A percentile compares a stretch with the other conserved stretches of the same genome.
Evolutionary conservation across 176 grass and related monocot genomes (phyloP).

Genomic region (Pontederia crassipes): DNA sequence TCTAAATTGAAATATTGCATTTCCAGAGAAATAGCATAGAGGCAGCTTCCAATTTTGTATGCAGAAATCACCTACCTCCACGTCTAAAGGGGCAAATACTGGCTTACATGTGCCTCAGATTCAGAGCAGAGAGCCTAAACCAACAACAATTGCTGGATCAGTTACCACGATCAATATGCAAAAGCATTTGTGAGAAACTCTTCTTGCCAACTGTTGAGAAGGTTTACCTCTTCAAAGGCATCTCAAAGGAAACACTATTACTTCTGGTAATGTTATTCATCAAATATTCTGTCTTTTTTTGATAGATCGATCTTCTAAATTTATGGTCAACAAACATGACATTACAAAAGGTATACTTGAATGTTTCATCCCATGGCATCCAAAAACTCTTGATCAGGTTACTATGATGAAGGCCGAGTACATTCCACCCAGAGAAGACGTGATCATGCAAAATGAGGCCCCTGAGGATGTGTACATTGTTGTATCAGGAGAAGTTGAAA

Average conservation of each 20-base stretch:
- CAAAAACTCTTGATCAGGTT: slow-evolving; percentile 17
- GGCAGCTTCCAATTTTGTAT: slow-evolving; percentile 73
- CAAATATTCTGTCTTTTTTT: too few species aligned
- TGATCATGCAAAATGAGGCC: slow-evolving; percentile 78
- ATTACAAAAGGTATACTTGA: not conserved
- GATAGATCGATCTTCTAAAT: too few species aligned
- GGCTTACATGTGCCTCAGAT: slow-evolving; percentile 91
- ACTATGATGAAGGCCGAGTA: slow-evolving; percentile 86
- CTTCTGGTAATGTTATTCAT: slow-evolving; percentile 32
- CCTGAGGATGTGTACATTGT: slow-evolving; percentile 73
- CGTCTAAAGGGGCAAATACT: slow-evolving; percentile 83
- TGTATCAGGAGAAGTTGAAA: slow-evolving; percentile 75
- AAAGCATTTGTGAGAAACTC: slow-evolving; percentile 82
- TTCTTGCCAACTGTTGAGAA: slow-evolving; percentile 68
- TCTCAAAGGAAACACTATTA: slow-evolving; percentile 58
- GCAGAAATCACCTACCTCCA: slow-evolving; percentile 61
- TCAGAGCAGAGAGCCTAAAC: slow-evolving; percentile 85
- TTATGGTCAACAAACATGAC: not conserved
- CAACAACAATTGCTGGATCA: slow-evolving; percentile 96
- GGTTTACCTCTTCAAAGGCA: slow-evolving; percentile 79
- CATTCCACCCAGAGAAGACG: slow-evolving; percentile 80
- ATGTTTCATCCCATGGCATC: not conserved
- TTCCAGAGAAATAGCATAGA: slow-evolving; percentile 78
- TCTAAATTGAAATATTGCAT: not conserved
- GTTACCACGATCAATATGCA: slow-evolving; percentile 89